Conservation (phyloP, 2,329 filamentous ascomycete genomes). For the Hymenoscyphus scutula region DNA sequence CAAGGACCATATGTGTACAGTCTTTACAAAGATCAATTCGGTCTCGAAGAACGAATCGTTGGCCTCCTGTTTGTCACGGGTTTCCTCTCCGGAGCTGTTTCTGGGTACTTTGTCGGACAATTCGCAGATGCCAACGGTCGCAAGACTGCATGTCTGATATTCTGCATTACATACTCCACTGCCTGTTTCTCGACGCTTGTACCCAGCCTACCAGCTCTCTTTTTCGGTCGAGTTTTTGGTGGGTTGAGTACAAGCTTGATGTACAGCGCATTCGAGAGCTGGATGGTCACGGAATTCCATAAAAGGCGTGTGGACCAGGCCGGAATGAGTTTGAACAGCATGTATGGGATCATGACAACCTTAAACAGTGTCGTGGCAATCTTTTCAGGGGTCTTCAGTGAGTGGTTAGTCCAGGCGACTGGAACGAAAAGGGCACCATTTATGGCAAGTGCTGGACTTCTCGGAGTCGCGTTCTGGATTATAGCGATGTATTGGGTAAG, state of each 20-base stretch:
- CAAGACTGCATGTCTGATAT: slow-evolving; percentile 51
- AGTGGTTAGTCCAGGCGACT: slow-evolving; percentile 47
- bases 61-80: slow-evolving; percentile 36
- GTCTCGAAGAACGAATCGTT: slow-evolving; percentile 31
- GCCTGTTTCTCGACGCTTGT: slow-evolving; percentile 53
- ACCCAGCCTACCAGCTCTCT: slow-evolving; percentile 43
- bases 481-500: slow-evolving; percentile 51
- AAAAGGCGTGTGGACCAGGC: slow-evolving; percentile 43
- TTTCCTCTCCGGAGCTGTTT: slow-evolving; percentile 35
- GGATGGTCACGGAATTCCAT: slow-evolving; percentile 59
- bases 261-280: slow-evolving; percentile 59
- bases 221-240: slow-evolving; percentile 52
- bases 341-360: slow-evolving; percentile 53
- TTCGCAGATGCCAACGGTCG: slow-evolving; percentile 40
- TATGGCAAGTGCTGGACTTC: slow-evolving; percentile 43
- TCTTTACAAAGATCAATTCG: slow-evolving; percentile 36
- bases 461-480: slow-evolving; percentile 44
- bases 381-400: slow-evolving; percentile 49
- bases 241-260: slow-evolving; percentile 56
- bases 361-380: slow-evolving; percentile 57
- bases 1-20: slow-evolving; percentile 37
- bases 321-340: slow-evolving; percentile 45
- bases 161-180: slow-evolving; percentile 52
- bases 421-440: slow-evolving; percentile 54
- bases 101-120: slow-evolving; percentile 34